phyloP scores from a whole-genome alignment of 2,329 filamentous ascomycete genomes.

The Zopfia rhizophila region DNA sequence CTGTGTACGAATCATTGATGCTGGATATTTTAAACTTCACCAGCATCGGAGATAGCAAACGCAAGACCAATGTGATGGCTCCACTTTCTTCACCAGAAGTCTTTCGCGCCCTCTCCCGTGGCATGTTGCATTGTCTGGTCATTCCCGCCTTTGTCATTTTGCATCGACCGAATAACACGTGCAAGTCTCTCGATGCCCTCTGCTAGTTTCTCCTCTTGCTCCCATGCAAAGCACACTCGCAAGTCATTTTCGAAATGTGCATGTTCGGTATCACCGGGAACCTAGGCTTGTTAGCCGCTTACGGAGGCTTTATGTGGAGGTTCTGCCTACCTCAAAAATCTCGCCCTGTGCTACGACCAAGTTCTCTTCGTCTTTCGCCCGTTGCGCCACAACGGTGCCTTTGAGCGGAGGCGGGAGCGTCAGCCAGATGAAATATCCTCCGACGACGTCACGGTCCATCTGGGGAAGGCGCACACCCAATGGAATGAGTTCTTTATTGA shows the following conservation, averaged over 20 bases:
- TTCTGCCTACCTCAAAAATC: slow-evolving; percentile 67
- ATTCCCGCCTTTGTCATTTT: slow-evolving; percentile 37
- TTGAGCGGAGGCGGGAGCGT: slow-evolving; percentile 66
- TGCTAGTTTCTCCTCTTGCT: slow-evolving; percentile 70
- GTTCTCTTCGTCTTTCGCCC: slow-evolving; percentile 70
- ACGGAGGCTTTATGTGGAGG: slow-evolving; percentile 63
- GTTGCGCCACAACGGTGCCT: slow-evolving; percentile 65
- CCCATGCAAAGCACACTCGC: slow-evolving; percentile 76
- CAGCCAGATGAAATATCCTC: slow-evolving; percentile 90
- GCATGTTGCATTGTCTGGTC: slow-evolving; percentile 23
- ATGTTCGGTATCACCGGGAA: slow-evolving; percentile 58
- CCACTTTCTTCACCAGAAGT: slow-evolving; percentile 43
- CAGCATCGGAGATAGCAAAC: slow-evolving; percentile 17
- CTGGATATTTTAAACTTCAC: slow-evolving; percentile 6
- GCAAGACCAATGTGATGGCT: too few relatives aligned
- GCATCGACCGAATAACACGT: slow-evolving; percentile 56
- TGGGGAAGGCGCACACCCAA: slow-evolving; percentile 66
- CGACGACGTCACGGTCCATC: slow-evolving; percentile 64
- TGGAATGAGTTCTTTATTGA: slow-evolving; percentile 69
- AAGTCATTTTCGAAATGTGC: slow-evolving; percentile 68
- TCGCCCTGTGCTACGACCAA: slow-evolving; percentile 74
- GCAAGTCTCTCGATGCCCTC: slow-evolving; percentile 75
- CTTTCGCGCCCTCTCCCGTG: slow-evolving; percentile 33
- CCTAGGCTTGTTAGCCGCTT: slow-evolving; percentile 33
- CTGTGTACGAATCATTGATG: too few relatives aligned